Conservation (phyloP, 75 land plant genomes). For the Picea glauca region DNA sequence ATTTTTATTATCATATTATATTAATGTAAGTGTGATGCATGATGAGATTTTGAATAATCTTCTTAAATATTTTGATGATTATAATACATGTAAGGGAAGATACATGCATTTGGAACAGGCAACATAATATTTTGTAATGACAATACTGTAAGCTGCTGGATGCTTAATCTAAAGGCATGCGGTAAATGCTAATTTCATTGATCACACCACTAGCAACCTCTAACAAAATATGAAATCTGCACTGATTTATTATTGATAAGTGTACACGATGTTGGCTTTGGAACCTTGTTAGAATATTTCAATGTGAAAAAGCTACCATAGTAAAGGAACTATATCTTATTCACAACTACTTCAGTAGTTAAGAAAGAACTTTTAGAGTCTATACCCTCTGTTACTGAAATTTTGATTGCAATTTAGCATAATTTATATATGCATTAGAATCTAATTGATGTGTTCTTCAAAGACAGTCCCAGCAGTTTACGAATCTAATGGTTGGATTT, state of each 20-base stretch:
- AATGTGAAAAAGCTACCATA: not conserved
- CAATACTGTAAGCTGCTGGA: too few species aligned
- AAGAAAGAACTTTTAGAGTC: not conserved
- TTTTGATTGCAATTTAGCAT: not conserved
- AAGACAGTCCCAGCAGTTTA: not conserved
- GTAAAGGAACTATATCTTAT: not conserved
- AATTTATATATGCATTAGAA: too few species aligned
- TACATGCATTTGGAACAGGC: not conserved
- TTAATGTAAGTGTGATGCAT: not conserved
- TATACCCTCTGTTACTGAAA: not conserved
- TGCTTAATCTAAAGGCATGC: not conserved
- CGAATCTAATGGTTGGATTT: not conserved
- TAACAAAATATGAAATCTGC: not conserved
- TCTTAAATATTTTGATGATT: not conserved
- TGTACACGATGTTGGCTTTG: too few species aligned
- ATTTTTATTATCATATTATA: not conserved
- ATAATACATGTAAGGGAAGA: not conserved
- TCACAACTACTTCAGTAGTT: not conserved
- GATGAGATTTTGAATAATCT: not conserved
- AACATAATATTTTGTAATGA: not conserved
- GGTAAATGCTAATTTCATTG: not conserved
- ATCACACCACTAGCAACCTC: not conserved
- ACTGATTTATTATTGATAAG: not conserved
- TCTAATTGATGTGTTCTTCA: not conserved
- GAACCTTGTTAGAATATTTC: too few species aligned